Evolutionary conservation across 2,329 filamentous ascomycete species (phyloP), one percentile per base, ranked within the genome.

Genomic region (Beauveria pseudobassiana): DNA sequence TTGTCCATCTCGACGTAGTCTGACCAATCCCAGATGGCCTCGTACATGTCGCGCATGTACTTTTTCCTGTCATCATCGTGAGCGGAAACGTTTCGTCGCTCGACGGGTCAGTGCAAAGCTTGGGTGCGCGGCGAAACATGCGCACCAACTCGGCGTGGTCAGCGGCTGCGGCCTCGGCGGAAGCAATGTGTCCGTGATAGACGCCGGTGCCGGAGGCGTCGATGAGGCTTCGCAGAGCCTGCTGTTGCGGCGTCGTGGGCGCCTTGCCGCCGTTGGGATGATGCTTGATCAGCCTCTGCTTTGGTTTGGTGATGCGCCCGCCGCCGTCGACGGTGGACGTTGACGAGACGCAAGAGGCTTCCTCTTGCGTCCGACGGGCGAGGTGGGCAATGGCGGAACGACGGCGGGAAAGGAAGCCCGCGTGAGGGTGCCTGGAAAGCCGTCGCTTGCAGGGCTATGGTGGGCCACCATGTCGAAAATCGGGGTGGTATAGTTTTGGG

Each of bases 1-100:
- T 62, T 56, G 34, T 5, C 26, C 53, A 62, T 58, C 20, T 62
- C 60, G 3, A 16, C 3, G 28, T 62, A 62, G 43, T 62, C 28
- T 6, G 20, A 14, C 60, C 60, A 62, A 22, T 62, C 60, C 45
- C 60, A 57, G 40, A 62, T 42, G 20, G 53, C 54, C 2, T 26
- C 20, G 18, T n/a, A 62, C 54, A 62, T 20, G 18, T 40, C 16
- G 8, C 14, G 14, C 8, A 58, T 26, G 28, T 40, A 52, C 7
- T 3, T n/a, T 2, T 12, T 10, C n/a, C 18, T 2, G 6, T 45
- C 38, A 1, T 2, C 28, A 18, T 26, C 38, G 2, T 1, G 20
- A 0, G 1, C 5, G 8, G 60, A 40, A 62, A 62, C 1, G 60
- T 62, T 0, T 0, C 8, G 48, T 62, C 60, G 14, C 22, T 22